These are phyloP conservation scores for Scutellaria galericulata DNA, from an alignment of 257 asterid genomes.

Conservation along the genomic window DNA sequence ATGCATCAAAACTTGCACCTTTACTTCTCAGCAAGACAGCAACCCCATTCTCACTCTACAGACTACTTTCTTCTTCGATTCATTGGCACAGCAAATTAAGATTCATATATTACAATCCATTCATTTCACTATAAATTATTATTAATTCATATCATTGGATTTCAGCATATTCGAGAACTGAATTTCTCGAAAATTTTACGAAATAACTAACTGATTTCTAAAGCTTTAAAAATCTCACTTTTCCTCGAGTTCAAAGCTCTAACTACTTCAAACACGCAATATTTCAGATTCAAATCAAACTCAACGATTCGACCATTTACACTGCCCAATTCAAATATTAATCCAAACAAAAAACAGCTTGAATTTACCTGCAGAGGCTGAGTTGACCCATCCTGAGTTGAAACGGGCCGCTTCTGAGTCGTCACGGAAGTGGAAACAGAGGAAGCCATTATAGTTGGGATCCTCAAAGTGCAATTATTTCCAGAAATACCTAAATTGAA, in stretches of 20 bases:
- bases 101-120: too few relatives aligned
- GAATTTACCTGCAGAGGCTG: constrained; percentile 65
- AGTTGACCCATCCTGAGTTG: constrained; percentile 36
- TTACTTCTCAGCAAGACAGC: background rate
- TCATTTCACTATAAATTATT: too few relatives aligned
- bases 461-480: constrained; percentile 21
- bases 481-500: background rate
- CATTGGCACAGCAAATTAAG: too few relatives aligned
- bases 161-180: background rate
- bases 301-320: constrained; percentile 10
- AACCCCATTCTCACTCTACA: background rate
- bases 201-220: background rate
- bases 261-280: background rate
- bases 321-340: constrained; percentile 21
- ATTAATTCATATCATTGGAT: too few relatives aligned
- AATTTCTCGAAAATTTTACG: background rate
- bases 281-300: constrained; percentile 16
- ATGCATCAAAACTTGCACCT: too few relatives aligned
- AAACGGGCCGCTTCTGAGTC: constrained; percentile 46
- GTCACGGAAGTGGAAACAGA: constrained; percentile 50
- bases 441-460: constrained; percentile 60
- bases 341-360: constrained; percentile 8
- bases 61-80: constrained; percentile 1
- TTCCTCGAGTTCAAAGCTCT: background rate
- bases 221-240: background rate